Evolutionary conservation across 2,329 filamentous ascomycete genomes (phyloP).

Genomic region (Aspergillus melleus): DNA sequence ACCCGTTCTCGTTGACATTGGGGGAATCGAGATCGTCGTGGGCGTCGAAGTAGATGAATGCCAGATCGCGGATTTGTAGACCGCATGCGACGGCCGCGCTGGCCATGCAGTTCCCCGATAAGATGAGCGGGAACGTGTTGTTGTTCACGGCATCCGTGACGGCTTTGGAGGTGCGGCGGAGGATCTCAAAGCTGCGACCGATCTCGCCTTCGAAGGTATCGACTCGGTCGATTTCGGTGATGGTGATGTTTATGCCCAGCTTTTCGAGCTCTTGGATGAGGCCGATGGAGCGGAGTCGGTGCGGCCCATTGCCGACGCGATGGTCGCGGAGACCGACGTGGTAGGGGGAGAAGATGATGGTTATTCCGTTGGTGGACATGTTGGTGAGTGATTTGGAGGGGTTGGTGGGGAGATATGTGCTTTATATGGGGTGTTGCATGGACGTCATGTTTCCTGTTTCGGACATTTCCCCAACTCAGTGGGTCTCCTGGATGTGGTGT

Average conservation of each 20-base stretch:
- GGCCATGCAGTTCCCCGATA: constrained; percentile 43
- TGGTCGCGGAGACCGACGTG: constrained; percentile 40
- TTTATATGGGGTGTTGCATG: neutral
- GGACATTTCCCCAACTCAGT: no score
- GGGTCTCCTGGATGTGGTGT: no score
- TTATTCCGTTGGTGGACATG: constrained; percentile 20
- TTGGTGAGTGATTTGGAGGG: neutral
- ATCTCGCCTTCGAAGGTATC: constrained; percentile 44
- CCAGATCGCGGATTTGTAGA: constrained; percentile 24
- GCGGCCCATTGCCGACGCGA: constrained; percentile 41
- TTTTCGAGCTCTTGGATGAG: constrained; percentile 28
- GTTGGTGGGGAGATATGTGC: neutral
- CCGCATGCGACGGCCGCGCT: constrained; percentile 41
- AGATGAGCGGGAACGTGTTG: constrained; percentile 39
- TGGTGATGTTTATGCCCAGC: constrained; percentile 23
- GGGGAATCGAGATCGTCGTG: constrained; percentile 46
- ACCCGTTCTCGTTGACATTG: constrained; percentile 36
- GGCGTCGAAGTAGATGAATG: constrained; percentile 46
- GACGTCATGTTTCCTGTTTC: neutral
- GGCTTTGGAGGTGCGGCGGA: constrained; percentile 37
- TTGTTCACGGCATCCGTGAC: constrained; percentile 28
- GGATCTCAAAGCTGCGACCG: constrained; percentile 40
- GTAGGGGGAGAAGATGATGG: constrained; percentile 42
- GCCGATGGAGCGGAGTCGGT: constrained; percentile 31
- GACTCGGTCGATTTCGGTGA: constrained; percentile 30